Conservation (phyloP, 176 grass and related monocot genomes). For the Dendrocalamus sinicus region DNA sequence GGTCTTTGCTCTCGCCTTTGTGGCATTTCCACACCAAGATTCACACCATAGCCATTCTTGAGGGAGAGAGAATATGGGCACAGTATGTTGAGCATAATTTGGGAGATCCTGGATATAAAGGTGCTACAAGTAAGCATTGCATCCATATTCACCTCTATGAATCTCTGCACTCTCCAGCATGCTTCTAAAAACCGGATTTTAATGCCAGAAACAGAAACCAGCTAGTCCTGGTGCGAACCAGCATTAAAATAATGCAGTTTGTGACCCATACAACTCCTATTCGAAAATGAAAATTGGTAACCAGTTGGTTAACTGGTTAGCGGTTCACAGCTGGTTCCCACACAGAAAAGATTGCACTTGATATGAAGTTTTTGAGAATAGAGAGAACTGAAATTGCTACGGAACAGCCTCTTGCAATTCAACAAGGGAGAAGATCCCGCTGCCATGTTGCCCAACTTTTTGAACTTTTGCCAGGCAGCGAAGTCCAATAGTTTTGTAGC, state of each 20-base stretch:
- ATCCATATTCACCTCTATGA: constrained; percentile 33
- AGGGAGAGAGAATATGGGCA: constrained; percentile 98
- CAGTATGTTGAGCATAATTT: constrained; percentile 96
- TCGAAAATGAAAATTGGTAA: background rate
- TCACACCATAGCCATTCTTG: constrained; percentile 99
- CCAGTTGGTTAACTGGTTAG: background rate
- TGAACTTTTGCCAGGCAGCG: background rate
- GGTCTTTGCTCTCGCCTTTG: constrained; percentile 89
- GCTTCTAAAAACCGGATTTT: constrained; percentile 26
- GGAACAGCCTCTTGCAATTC: constrained; percentile 3
- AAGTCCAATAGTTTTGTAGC: background rate
- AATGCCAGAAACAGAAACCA: background rate
- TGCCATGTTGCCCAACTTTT: background rate
- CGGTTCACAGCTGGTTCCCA: background rate
- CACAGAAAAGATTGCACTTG: background rate
- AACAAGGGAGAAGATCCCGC: background rate
- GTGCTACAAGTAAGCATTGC: constrained; percentile 43
- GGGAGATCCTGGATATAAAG: constrained; percentile 81
- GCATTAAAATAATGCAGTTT: background rate
- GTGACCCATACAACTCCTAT: background rate
- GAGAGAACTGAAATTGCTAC: background rate
- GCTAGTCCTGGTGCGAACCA: background rate
- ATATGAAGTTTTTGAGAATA: constrained; percentile 22
- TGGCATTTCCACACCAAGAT: constrained; percentile 97
- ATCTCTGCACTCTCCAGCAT: constrained; percentile 20